Conservation (phyloP, 208 protist species). For the Trypanosoma cruzi region DNA sequence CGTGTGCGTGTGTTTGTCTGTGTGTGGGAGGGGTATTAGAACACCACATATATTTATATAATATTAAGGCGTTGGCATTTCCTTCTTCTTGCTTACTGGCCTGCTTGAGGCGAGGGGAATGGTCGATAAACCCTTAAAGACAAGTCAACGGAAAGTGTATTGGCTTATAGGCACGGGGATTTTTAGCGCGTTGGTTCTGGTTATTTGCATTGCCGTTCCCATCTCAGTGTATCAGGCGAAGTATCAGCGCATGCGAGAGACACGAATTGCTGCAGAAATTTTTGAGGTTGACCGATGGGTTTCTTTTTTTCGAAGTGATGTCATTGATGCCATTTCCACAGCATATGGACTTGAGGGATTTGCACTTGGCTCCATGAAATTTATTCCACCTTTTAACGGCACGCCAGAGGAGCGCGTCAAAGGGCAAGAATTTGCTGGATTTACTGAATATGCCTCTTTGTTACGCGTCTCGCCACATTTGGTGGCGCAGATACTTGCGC, state of each 20-base stretch:
- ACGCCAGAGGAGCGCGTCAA: slow-evolving; percentile 25
- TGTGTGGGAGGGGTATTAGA: too few relatives aligned
- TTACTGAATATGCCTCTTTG: slow-evolving; percentile 26
- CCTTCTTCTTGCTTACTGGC: too few relatives aligned
- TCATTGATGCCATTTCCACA: slow-evolving; percentile 40
- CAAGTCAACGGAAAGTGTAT: slow-evolving; percentile 35
- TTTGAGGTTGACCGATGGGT: slow-evolving; percentile 26
- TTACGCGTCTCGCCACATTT: slow-evolving; percentile 7
- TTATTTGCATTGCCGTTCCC: slow-evolving; percentile 34
- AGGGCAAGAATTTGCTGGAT: slow-evolving; percentile 39
- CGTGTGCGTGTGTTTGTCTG: too few relatives aligned
- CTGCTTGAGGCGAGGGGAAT: too few relatives aligned
- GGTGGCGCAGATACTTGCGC: slow-evolving; percentile 34
- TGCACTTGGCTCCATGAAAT: slow-evolving; percentile 36
- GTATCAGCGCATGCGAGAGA: neutral
- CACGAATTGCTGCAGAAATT: slow-evolving; percentile 14
- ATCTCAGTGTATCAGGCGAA: slow-evolving; percentile 29
- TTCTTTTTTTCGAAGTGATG: slow-evolving; percentile 30
- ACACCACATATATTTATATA: too few relatives aligned
- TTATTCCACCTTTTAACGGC: slow-evolving; percentile 34
- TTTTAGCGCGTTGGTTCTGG: slow-evolving; percentile 33
- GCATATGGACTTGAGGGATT: slow-evolving; percentile 49
- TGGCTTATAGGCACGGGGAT: slow-evolving; percentile 28
- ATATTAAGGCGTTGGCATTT: too few relatives aligned
- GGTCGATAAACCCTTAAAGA: neutral